phyloP scores from a whole-genome alignment of 345 rosid genomes.

The Lepidium africanum region DNA sequence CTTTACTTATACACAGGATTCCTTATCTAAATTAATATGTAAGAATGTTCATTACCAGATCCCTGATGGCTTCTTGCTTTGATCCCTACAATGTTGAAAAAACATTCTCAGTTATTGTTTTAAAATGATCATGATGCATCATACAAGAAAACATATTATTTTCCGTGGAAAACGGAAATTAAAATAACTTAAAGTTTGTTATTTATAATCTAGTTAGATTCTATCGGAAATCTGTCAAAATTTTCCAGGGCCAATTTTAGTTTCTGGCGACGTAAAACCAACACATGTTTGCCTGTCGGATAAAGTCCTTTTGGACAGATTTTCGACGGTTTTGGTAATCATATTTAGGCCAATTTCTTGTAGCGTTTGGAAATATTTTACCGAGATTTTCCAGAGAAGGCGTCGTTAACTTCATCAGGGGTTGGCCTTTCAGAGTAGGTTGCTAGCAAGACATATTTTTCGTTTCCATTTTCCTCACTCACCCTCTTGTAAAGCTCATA shows the following conservation, averaged over 20 bases:
- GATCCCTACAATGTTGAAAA: slow-evolving; percentile 29
- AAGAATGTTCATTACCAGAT: slow-evolving; percentile 40
- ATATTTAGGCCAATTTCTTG: too few relatives aligned
- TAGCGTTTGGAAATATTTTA: slow-evolving; percentile 6
- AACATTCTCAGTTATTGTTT: background rate
- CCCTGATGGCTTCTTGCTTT: slow-evolving; percentile 55
- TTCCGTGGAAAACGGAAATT: too few relatives aligned
- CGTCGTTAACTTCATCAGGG: slow-evolving; percentile 62
- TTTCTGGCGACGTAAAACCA: too few relatives aligned
- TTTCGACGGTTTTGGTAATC: too few relatives aligned
- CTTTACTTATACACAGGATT: background rate
- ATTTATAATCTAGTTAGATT: too few relatives aligned
- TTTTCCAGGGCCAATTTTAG: too few relatives aligned
- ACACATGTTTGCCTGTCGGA: too few relatives aligned
- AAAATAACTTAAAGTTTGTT: too few relatives aligned
- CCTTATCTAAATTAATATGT: background rate
- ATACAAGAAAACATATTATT: background rate
- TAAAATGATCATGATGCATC: background rate
- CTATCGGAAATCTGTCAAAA: too few relatives aligned
- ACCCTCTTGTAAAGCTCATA: slow-evolving; percentile 78
- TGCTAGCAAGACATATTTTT: slow-evolving; percentile 54
- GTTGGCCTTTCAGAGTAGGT: slow-evolving; percentile 53
- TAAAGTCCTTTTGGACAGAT: too few relatives aligned
- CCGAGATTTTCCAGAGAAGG: slow-evolving; percentile 64
- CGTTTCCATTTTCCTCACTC: slow-evolving; percentile 43